Base-by-base conservation (phyloP, 805 yeast species). In the Saturnispora kantuleensis region DNA sequence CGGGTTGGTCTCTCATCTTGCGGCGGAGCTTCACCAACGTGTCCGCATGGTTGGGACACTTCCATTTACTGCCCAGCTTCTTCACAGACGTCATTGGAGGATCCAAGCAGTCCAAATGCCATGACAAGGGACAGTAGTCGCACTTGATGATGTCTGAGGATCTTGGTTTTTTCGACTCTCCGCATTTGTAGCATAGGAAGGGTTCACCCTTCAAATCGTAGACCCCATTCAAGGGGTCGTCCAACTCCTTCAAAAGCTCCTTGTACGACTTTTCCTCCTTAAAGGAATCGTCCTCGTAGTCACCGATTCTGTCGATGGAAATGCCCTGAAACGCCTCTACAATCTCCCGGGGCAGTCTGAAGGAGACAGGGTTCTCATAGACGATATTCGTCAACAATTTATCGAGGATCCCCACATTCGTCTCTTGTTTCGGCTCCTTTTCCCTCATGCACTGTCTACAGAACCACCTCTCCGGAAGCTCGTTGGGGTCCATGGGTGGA, bases 61-160 rank as follows among this genome's bases (percentile, higher is more conserved):
- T 79, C 97, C 96, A 90, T 60, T 81, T 84, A 38, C 70, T 69
- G 2, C 93, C 94, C 37, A 84, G 58, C 35, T 81, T 78, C 54
- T 86, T 85, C 15, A 81, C 76, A 5, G 81, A 69, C 12, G 85
- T 71, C 52, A 86, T 65, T 1, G 96, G 95, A 1, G 85, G 84
- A 42, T 73, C 69, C 12, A 89, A 62, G 61, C 97, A 89, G 62
- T 90, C 96, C 39, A 89, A 62, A 64, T 89, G 97, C 94, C 95
- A 89, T 13, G 79, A 73, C 3, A 83, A 67, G 0, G 81, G 69
- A 61, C 97, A 89, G 56, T 81, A 84, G 56, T 87, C 96, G 61
- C 97, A 89, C 46, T 75, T 76, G 12, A 80, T 73, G 15, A 89
- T 68, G 31, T 74, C 69, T 5, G 93, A 79, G 10, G 15, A 13